phyloP scores from a whole-genome alignment of 441 rosid genomes.

The Pelargonium australe region DNA sequence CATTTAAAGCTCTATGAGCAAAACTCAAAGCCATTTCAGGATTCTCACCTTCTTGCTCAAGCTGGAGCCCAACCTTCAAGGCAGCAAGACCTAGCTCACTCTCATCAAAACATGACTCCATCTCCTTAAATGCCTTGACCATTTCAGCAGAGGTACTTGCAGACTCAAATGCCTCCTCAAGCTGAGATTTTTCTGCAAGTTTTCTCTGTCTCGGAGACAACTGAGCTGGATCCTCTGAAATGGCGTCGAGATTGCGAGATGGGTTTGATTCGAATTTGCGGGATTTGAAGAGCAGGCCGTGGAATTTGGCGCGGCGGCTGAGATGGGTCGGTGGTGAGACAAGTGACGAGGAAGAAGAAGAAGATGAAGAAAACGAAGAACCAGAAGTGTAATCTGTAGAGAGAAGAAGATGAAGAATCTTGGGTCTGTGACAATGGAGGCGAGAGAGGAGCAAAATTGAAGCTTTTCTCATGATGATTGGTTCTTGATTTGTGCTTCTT shows the following conservation, averaged over 20 bases:
- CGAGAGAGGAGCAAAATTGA: constrained; percentile 2
- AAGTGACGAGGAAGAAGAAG: constrained; percentile 24
- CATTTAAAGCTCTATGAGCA: constrained; percentile 57
- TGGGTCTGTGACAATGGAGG: constrained; percentile 1
- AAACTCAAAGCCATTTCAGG: constrained; percentile 55
- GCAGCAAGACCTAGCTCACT: constrained; percentile 70
- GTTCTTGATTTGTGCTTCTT: neutral
- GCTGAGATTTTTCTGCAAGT: constrained; percentile 49
- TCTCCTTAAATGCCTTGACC: constrained; percentile 57
- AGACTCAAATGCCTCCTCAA: constrained; percentile 82
- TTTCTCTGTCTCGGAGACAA: constrained; percentile 49
- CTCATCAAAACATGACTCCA: constrained; percentile 70
- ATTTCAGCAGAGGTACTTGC: constrained; percentile 63
- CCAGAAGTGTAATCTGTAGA: constrained; percentile 21
- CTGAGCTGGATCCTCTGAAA: constrained; percentile 40
- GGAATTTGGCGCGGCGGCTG: constrained; percentile 33
- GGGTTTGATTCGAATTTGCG: constrained; percentile 31
- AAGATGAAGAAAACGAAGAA: constrained; percentile 22
- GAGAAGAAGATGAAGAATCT: constrained; percentile 15
- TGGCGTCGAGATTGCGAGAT: constrained; percentile 46
- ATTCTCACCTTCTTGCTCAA: constrained; percentile 79
- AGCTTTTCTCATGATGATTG: neutral
- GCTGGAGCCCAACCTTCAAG: constrained; percentile 72
- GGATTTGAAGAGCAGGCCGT: constrained; percentile 29
- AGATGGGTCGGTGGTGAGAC: constrained; percentile 19